These are phyloP conservation scores for Eleusine indica DNA, from an alignment of 176 grass and related monocot genomes.

Conservation along the genomic window DNA sequence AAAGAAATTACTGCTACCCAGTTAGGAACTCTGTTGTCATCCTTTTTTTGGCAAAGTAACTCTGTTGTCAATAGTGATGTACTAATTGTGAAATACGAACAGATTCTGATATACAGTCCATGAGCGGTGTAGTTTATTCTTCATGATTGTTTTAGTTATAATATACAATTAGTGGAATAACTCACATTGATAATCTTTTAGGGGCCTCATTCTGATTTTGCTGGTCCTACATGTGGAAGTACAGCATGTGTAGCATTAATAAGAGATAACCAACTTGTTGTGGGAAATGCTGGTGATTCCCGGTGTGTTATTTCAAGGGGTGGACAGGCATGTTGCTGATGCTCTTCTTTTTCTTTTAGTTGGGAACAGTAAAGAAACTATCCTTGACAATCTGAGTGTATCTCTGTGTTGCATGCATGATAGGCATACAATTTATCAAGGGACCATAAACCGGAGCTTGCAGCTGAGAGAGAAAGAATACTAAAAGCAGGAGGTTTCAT, in stretches of 20 bases:
- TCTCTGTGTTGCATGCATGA: conserved; percentile 25
- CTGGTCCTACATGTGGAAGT: conserved; percentile 80
- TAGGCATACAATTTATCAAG: conserved; percentile 94
- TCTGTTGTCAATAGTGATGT: conserved; percentile 21
- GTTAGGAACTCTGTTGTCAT: conserved; percentile 16
- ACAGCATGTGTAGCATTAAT: conserved; percentile 91
- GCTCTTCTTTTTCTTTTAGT: neutral
- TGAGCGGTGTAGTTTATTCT: neutral
- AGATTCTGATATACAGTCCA: neutral
- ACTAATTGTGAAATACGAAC: neutral
- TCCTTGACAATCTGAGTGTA: conserved; percentile 14
- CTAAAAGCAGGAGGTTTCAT: conserved; percentile 95
- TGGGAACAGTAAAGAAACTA: conserved; percentile 10
- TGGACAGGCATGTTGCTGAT: conserved; percentile 61
- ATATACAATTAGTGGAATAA: conserved; percentile 3
- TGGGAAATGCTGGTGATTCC: conserved; percentile 96
- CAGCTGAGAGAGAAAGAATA: conserved; percentile 90
- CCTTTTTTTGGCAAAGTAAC: neutral
- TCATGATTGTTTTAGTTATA: neutral
- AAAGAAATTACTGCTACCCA: neutral
- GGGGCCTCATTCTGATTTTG: conserved; percentile 95
- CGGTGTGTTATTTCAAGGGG: conserved; percentile 96
- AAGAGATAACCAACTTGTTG: conserved; percentile 84
- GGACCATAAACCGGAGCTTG: conserved; percentile 92
- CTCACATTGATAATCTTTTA: conserved; percentile 36